phyloP scores from a whole-genome alignment of 371 early-diverging fungal species.

The Phascolomyces articulosus region DNA sequence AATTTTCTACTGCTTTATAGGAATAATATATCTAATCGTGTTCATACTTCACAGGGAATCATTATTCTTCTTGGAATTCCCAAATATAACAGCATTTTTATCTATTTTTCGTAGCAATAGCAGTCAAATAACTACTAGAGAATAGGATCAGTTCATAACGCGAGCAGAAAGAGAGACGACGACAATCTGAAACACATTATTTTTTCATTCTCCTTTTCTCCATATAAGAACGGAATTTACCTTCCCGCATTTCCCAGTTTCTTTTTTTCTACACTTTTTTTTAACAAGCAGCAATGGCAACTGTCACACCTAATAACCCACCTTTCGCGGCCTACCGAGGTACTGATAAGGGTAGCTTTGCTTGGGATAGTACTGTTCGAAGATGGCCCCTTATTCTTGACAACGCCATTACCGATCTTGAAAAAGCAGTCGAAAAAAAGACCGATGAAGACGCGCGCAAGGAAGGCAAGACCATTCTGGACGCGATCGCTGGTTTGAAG shows the following conservation, averaged over 20 bases:
- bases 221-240: not conserved
- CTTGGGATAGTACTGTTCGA: conserved; percentile 74
- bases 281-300: not conserved
- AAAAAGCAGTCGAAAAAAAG: conserved; percentile 43
- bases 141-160: too few relatives aligned
- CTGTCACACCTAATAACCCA: conserved; percentile 62
- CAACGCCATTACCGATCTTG: conserved; percentile 68
- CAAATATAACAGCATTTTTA: too few relatives aligned
- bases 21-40: too few relatives aligned
- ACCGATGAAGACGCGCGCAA: conserved; percentile 25
- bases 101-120: too few relatives aligned
- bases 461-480: conserved; percentile 70
- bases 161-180: too few relatives aligned
- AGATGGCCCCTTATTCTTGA: conserved; percentile 88
- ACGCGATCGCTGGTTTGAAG: conserved; percentile 61
- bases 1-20: too few relatives aligned
- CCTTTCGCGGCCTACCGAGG: conserved; percentile 70
- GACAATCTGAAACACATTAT: not conserved
- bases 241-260: not conserved
- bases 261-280: not conserved
- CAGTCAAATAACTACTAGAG: too few relatives aligned
- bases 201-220: not conserved
- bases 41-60: too few relatives aligned
- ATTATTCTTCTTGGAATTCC: too few relatives aligned
- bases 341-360: conserved; percentile 70